Base-by-base conservation (phyloP, 169 alveolate genomes). In the Plasmodium knowlesi region DNA sequence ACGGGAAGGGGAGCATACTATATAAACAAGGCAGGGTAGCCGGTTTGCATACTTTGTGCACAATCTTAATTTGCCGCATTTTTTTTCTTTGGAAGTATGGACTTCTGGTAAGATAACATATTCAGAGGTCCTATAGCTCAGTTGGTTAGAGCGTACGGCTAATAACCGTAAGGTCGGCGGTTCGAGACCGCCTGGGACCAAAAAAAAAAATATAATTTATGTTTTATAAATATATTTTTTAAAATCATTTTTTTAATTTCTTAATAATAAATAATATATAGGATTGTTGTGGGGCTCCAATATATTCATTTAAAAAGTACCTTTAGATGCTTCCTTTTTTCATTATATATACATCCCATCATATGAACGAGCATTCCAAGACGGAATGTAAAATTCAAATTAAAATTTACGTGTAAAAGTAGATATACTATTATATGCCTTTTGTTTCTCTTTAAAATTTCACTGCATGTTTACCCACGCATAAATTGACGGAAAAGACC, bases 151-250 rank as follows among this genome's bases (percentile, higher is more conserved):
- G 99, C 99, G 98, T 98, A 96, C 99, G 98, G 99, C 99, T 98
- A 98, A 98, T 98, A 98, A 98, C 99, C 99, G 99, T 96, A 98
- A 98, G 99, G 99, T 98, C 99, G 98, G 98, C 99, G 99, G 99
- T 98, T 98, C 99, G 99, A 98, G 97, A 98, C 99, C 99, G 99
- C 98, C 98, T 97, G 99, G 99, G 99, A 97, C 99, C 98, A 97
- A 74, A 12, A 28, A 8, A 71, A 22, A 67, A 28, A 67, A 67
- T 0, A 10, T 1, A 1, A 10, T 1, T 0, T 57, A 57, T 57
- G 5, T 39, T 3, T 39, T 3, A 1, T 3, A 39, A 39, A 39
- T 39, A 39, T n/a, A n/a, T n/a, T n/a, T n/a, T n/a, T n/a, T n/a
- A 39, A 39, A 39, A 39, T 4, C 5, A 3, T 39, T 39, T 39